These are phyloP conservation scores for Cercophora samala DNA, from an alignment of 495 filamentous ascomycete genomes.

Conservation along the genomic window DNA sequence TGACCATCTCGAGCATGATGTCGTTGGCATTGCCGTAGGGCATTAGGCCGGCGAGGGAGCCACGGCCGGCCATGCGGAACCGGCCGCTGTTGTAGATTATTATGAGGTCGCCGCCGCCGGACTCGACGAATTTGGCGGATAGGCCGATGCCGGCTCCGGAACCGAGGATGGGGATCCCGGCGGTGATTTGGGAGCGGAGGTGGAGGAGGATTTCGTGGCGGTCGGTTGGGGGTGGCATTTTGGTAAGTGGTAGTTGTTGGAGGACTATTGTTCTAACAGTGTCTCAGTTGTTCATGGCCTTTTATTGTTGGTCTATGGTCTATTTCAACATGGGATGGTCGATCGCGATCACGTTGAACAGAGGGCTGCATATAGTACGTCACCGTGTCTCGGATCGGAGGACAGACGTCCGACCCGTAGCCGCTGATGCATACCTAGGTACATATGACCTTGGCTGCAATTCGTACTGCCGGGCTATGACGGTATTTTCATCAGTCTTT, in stretches of 20 bases:
- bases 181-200: conserved; percentile 51
- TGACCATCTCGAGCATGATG: conserved; percentile 64
- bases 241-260: neutral
- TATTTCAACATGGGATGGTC: too few relatives aligned
- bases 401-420: neutral
- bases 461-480: too few relatives aligned
- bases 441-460: too few relatives aligned
- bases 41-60: conserved; percentile 68
- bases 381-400: conserved; percentile 2
- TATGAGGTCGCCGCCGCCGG: conserved; percentile 64
- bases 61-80: conserved; percentile 70
- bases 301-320: too few relatives aligned
- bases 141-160: conserved; percentile 71
- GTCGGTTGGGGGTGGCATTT: conserved; percentile 42
- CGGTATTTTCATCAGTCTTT: too few relatives aligned
- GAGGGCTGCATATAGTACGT: neutral
- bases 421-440: neutral
- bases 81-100: conserved; percentile 71
- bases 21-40: conserved; percentile 70
- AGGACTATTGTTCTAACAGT: too few relatives aligned
- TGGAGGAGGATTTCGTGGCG: conserved; percentile 54
- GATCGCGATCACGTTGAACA: neutral
- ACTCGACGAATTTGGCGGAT: conserved; percentile 66
- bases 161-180: conserved; percentile 58
- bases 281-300: too few relatives aligned